These are phyloP conservation scores for Drechslerella coelobrocha DNA, from an alignment of 2,329 filamentous ascomycete species.

Conservation along the genomic window DNA sequence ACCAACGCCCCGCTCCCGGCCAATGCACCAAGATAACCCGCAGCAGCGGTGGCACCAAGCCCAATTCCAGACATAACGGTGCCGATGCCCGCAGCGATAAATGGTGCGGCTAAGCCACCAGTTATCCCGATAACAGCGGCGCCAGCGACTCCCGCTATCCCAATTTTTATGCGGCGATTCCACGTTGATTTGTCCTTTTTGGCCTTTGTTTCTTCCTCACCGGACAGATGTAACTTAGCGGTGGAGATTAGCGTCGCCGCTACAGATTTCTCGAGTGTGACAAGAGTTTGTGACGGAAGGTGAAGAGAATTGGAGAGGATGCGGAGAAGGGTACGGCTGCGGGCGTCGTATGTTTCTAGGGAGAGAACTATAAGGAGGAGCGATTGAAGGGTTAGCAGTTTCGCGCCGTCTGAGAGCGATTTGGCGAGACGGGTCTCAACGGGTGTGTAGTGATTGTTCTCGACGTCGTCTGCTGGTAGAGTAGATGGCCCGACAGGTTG, in stretches of 20 bases:
- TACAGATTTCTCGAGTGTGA: slow-evolving; percentile 76
- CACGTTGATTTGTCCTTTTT: slow-evolving; percentile 68
- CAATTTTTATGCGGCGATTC: slow-evolving; percentile 78
- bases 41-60: slow-evolving; percentile 74
- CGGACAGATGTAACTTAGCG: slow-evolving; percentile 73
- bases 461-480: slow-evolving; percentile 56
- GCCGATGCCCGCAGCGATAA: slow-evolving; percentile 80
- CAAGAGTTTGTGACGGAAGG: slow-evolving; percentile 70
- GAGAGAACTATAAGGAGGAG: slow-evolving; percentile 76
- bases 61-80: slow-evolving; percentile 78
- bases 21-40: slow-evolving; percentile 78
- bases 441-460: slow-evolving; percentile 66
- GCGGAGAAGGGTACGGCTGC: slow-evolving; percentile 74
- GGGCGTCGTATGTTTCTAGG: slow-evolving; percentile 76
- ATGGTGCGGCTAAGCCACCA: slow-evolving; percentile 76
- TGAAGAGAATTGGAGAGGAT: slow-evolving; percentile 74
- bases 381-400: slow-evolving; percentile 73
- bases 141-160: slow-evolving; percentile 84
- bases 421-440: slow-evolving; percentile 67
- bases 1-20: slow-evolving; percentile 80
- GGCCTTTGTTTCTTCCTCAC: slow-evolving; percentile 75
- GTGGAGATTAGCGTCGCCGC: slow-evolving; percentile 76
- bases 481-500: slow-evolving; percentile 55
- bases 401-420: slow-evolving; percentile 67
- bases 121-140: slow-evolving; percentile 86